Evolutionary conservation across 768 basidiomycete species (phyloP), one percentile per base, ranked within the genome.

Genomic region (Pleurotus salmoneostramineus): DNA sequence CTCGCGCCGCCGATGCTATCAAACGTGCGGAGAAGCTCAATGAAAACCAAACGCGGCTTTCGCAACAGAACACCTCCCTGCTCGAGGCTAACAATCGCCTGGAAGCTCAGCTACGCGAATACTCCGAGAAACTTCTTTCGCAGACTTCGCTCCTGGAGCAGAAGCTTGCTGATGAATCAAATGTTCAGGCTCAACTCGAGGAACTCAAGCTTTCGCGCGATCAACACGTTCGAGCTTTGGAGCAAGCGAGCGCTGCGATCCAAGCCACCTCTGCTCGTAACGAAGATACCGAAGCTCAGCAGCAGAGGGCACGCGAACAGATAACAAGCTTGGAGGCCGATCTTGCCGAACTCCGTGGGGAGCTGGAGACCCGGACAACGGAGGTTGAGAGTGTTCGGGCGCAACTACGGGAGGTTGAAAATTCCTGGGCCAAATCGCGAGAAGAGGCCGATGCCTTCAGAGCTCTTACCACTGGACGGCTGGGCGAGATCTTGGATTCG

Each of bases 371-470:
- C 2, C 82, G 85, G 59, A 82, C 80, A 1, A 75, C 81, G 2
- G 95, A 97, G 69, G 82, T 85, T 12, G 93, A 95, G 60, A 71
- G 83, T 6, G 78, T 87, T 5, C 81, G 83, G 46, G 72, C 77
- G 7, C 79, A 88, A 56, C 72, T 95, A 44, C 76, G 82, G 27
- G 92, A 95, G 56, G 86, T 88, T 44, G 95, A 97, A 73, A 93
- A 90, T 66, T 85, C 89, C 6, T 97, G 94, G 88, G 83, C 90
- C 27, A 91, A 93, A 70, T 93, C 93, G 44, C 85, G 94, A 11
- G 90, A 95, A 72, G 94, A 98, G 75, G 93, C 94, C 2, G 95
- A 97, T 69, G 85, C 89, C 1, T 86, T 95, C 70, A 80, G 94
- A 56, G 88, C 90, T 17, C 75, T 94, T 52, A 95, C 95, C 2